A percentile compares a stretch with the other conserved stretches of the same genome.
Conservation (phyloP, 2,329 filamentous ascomycete genomes). For the Zymoseptoria tritici region DNA sequence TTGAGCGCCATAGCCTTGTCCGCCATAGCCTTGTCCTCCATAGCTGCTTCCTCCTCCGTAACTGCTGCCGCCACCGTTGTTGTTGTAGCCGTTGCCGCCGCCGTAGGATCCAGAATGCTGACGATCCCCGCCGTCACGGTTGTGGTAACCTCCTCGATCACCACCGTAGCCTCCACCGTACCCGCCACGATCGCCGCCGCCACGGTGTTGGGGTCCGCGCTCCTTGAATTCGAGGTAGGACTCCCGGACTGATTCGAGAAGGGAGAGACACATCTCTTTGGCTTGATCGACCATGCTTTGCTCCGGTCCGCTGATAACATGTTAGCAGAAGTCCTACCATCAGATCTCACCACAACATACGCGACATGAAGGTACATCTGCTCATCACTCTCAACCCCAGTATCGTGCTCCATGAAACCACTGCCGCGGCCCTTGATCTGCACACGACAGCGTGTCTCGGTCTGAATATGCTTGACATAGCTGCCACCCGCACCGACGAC, state of each 20-base stretch:
- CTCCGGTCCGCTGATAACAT: constrained; percentile 65
- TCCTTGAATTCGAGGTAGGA: constrained; percentile 88
- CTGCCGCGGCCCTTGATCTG: constrained; percentile 97
- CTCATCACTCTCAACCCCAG: constrained; percentile 87
- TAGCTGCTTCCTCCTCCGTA: constrained; percentile 23
- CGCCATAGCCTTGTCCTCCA: constrained; percentile 8
- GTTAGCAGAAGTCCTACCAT: constrained; percentile 3
- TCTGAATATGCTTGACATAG: constrained; percentile 97
- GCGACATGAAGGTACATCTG: constrained; percentile 95
- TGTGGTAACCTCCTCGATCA: constrained; percentile 34
- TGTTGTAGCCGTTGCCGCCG: constrained; percentile 32
- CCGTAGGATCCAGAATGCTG: constrained; percentile 31
- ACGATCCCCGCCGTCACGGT: constrained; percentile 27
- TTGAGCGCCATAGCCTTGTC: constrained; percentile 7
- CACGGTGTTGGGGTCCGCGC: constrained; percentile 42
- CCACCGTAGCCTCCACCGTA: constrained; percentile 30
- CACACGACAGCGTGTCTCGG: constrained; percentile 88
- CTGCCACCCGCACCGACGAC: constrained; percentile 90
- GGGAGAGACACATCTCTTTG: constrained; percentile 80
- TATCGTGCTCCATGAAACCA: constrained; percentile 83
- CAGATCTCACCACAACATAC: constrained; percentile 45
- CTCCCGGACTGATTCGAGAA: constrained; percentile 76
- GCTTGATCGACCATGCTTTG: constrained; percentile 76
- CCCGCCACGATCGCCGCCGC: constrained; percentile 24
- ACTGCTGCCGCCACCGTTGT: constrained; percentile 34